Evolutionary conservation across 176 grass and related monocot genomes (phyloP).

Genomic region (Otatea glauca): DNA sequence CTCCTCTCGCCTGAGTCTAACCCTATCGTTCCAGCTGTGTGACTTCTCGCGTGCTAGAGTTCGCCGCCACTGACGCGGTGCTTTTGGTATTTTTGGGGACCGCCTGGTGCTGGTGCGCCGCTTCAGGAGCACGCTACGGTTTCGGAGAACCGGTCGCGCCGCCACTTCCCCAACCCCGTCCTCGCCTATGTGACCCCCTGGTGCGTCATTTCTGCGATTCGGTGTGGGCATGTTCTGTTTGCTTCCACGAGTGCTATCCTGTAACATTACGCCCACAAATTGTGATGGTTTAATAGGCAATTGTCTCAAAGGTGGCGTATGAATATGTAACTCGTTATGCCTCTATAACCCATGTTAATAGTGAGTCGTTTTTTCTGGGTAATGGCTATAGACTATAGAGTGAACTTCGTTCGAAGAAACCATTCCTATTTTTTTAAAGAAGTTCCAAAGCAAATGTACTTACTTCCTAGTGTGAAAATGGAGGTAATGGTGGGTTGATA

Average conservation of each 20-base stretch:
- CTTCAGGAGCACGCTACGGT: conserved; percentile 56
- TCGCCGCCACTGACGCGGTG: conserved; percentile 22
- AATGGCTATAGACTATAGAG: conserved; percentile 2
- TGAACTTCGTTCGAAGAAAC: background rate
- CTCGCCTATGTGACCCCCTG: conserved; percentile 91
- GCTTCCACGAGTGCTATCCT: background rate
- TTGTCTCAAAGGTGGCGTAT: background rate
- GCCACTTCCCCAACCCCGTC: conserved; percentile 74
- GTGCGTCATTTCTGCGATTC: conserved; percentile 36
- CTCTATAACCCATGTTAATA: background rate
- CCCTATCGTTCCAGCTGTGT: background rate
- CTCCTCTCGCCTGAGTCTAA: background rate
- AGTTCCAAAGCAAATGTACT: background rate
- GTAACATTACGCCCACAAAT: background rate
- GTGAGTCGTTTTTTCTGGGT: conserved; percentile 12
- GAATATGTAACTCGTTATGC: background rate
- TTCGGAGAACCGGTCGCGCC: conserved; percentile 63
- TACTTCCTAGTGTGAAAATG: conserved; percentile 17
- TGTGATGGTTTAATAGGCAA: background rate
- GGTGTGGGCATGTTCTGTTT: background rate
- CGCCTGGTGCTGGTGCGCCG: background rate
- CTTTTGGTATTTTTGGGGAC: background rate
- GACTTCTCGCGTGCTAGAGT: conserved; percentile 12
- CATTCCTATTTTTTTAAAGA: background rate
- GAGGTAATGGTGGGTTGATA: background rate